Evolutionary conservation across 73 alveolate genomes (phyloP).

Genomic region (Paramecium octaurelia): DNA sequence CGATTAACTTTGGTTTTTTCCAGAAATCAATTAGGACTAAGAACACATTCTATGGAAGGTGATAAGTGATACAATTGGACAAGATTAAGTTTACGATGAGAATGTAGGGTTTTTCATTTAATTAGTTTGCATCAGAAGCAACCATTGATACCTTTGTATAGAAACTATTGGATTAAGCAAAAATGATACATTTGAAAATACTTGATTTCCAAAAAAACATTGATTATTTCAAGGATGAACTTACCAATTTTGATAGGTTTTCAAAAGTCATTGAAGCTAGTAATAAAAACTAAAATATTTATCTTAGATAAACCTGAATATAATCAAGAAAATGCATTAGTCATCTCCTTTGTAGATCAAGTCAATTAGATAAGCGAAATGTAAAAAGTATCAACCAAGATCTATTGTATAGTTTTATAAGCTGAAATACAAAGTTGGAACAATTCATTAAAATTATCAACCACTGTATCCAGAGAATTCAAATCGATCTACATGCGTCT

Average conservation of each 20-base stretch:
- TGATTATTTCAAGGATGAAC: constrained; percentile 26
- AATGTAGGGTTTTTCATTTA: background rate
- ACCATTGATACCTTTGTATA: background rate
- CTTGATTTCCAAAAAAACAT: background rate
- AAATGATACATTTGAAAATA: background rate
- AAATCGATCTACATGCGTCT: constrained; percentile 24
- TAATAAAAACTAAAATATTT: background rate
- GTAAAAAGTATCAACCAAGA: background rate
- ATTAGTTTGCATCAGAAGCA: constrained; percentile 15
- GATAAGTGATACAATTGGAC: background rate
- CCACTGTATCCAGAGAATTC: constrained; percentile 27
- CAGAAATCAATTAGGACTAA: constrained; percentile 21
- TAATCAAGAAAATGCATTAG: constrained; percentile 27
- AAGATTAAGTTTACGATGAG: background rate
- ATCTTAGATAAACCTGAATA: constrained; percentile 10
- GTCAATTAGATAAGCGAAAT: background rate
- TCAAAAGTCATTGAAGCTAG: background rate
- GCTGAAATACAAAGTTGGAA: constrained; percentile 35
- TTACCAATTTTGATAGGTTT: background rate
- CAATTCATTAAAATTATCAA: constrained; percentile 5
- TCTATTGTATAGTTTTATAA: background rate
- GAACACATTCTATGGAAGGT: constrained; percentile 32
- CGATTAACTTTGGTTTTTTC: constrained; percentile 27
- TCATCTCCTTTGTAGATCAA: constrained; percentile 15
- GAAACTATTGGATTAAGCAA: background rate